phyloP scores from a whole-genome alignment of 169 alveolate genomes.

The Plasmodium knowlesi region DNA sequence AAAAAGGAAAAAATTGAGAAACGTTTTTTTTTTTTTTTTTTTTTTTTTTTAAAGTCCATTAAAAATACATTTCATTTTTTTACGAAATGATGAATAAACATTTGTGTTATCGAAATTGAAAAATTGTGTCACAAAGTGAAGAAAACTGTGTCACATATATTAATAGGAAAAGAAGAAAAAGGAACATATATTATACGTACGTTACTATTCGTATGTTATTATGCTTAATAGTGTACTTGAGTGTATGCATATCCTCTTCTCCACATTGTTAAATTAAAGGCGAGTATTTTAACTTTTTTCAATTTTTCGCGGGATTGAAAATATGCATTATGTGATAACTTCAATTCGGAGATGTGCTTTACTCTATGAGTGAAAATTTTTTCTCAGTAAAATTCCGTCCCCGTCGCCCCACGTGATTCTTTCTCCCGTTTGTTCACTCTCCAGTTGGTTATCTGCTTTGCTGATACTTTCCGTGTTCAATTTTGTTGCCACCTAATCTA shows the following conservation, averaged over 20 bases:
- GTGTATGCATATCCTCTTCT: neutral
- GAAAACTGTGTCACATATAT: neutral
- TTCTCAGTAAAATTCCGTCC: neutral
- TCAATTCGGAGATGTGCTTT: neutral
- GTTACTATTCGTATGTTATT: neutral
- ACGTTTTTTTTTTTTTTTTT: neutral
- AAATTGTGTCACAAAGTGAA: neutral
- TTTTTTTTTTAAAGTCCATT: neutral
- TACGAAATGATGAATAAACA: neutral
- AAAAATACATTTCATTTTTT: neutral
- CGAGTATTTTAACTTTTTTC: neutral
- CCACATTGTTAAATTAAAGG: neutral
- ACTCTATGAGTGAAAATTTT: neutral
- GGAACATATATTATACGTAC: neutral
- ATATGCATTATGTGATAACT: neutral
- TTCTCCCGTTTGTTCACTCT: neutral
- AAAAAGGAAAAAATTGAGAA: neutral
- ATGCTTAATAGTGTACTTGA: neutral
- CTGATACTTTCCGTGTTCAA: neutral
- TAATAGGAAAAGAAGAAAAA: neutral
- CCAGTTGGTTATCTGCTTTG: neutral
- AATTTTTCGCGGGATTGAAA: neutral
- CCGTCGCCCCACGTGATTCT: neutral
- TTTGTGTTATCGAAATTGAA: neutral
- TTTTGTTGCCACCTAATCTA: slow-evolving; percentile 6